Conservation (phyloP, 331 rosid genomes). For the Telfairia occidentalis region DNA sequence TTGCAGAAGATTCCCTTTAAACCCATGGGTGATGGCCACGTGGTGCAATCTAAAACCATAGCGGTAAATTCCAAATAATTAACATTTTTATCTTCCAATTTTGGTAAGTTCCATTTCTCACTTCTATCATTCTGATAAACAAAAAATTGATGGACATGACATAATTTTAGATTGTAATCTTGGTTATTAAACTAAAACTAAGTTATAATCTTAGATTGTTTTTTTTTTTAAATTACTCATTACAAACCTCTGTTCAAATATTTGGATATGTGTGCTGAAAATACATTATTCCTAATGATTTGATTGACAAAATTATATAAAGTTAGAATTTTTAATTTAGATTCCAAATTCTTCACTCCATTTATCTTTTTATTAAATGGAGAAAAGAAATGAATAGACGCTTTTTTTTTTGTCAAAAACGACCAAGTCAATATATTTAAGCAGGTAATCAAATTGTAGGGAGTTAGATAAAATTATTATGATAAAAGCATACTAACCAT, state of each 20-base stretch:
- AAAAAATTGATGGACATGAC: too few species aligned
- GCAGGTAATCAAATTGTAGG: background rate
- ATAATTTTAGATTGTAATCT: too few species aligned
- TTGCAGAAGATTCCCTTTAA: background rate
- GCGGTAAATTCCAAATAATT: too few species aligned
- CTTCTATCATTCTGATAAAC: too few species aligned
- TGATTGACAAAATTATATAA: background rate
- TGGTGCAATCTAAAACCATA: too few species aligned
- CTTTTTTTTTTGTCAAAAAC: background rate
- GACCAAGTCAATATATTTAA: background rate
- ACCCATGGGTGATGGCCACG: background rate
- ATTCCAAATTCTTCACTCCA: background rate
- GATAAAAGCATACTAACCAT: background rate
- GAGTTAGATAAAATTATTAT: too few species aligned
- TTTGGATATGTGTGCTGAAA: background rate
- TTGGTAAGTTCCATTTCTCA: background rate
- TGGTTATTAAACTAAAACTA: too few species aligned
- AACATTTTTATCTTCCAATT: too few species aligned
- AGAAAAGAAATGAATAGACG: background rate
- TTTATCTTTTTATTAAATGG: background rate
- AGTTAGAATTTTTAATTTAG: background rate
- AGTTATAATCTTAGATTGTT: too few species aligned
- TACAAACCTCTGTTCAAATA: too few species aligned
- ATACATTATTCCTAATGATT: too few species aligned
- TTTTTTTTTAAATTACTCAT: too few species aligned